phyloP scores from a whole-genome alignment of 2,329 filamentous ascomycete species.

The Leptodontidium sp. region DNA sequence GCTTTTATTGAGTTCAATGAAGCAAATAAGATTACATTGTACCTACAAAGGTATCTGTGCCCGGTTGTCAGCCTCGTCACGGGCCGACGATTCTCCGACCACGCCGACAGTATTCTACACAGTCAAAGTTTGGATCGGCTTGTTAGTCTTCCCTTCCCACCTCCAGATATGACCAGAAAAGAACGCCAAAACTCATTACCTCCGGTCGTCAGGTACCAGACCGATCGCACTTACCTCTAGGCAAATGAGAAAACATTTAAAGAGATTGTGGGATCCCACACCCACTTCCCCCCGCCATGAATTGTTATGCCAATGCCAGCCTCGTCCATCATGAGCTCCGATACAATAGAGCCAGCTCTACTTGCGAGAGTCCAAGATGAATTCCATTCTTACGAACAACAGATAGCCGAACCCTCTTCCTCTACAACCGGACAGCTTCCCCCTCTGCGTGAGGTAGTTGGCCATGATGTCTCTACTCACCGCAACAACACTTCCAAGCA shows the following conservation, averaged over 20 bases:
- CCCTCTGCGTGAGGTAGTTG: constrained; percentile 6
- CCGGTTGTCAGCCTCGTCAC: neutral
- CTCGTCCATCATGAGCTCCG: constrained; percentile 13
- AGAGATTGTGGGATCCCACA: neutral
- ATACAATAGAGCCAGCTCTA: constrained; percentile 13
- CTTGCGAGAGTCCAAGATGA: constrained; percentile 7
- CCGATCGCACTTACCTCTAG: neutral
- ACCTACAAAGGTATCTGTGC: neutral
- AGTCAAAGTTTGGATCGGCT: neutral
- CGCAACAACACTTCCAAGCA: constrained; percentile 29
- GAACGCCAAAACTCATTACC: neutral
- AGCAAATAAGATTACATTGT: neutral
- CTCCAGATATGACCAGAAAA: neutral
- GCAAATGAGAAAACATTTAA: neutral
- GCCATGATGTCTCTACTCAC: neutral
- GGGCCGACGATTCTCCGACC: neutral
- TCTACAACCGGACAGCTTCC: neutral
- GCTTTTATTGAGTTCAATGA: neutral
- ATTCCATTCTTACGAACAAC: neutral
- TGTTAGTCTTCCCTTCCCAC: neutral
- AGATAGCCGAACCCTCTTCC: neutral
- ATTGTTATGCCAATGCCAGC: neutral
- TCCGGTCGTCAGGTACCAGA: neutral
- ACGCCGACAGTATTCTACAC: too few species aligned
- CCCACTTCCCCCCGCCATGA: neutral